Conservation (phyloP, 148 eudicot species). For the Rhododendron vialii region DNA sequence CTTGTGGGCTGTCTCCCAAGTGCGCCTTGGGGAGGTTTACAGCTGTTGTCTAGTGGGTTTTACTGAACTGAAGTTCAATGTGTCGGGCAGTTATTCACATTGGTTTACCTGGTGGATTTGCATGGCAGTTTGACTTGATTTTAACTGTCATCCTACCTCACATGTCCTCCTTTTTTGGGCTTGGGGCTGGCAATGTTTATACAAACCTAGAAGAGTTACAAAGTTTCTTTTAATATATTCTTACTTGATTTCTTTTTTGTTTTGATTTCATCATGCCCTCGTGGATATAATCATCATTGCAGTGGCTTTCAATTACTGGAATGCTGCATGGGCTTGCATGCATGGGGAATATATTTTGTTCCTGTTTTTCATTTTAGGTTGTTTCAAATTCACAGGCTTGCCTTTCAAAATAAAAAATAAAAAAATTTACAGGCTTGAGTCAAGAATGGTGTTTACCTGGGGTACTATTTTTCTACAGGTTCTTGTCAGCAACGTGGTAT, state of each 20-base stretch:
- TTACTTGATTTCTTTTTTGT: neutral
- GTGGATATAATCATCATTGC: neutral
- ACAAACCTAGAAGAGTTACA: neutral
- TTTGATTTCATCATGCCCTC: neutral
- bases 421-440: neutral
- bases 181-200: neutral
- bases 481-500: conserved; percentile 92
- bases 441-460: neutral
- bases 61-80: neutral
- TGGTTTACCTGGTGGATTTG: neutral
- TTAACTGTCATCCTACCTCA: neutral
- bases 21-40: neutral
- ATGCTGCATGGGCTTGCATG: neutral
- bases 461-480: conserved; percentile 54
- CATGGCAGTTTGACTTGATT: neutral
- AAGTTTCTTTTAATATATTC: neutral
- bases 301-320: neutral
- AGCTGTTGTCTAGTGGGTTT: neutral
- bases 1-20: neutral
- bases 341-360: neutral
- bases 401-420: too few relatives aligned
- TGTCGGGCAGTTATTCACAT: neutral
- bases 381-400: neutral
- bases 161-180: neutral
- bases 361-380: neutral